phyloP scores from a whole-genome alignment of 805 yeast genomes.

The Barnettozyma populi region DNA sequence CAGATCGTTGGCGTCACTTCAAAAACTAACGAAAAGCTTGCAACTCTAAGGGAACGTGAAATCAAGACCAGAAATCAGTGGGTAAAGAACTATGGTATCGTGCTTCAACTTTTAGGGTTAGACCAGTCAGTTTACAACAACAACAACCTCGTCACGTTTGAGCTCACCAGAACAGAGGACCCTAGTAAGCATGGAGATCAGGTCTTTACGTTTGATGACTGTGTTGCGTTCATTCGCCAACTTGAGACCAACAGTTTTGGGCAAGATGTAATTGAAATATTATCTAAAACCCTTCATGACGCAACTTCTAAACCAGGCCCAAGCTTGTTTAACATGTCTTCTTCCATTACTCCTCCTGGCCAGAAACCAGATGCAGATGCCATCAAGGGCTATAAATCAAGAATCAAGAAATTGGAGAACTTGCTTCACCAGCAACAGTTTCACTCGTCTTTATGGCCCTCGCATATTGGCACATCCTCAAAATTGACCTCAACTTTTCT shows the following conservation, averaged over 20 bases:
- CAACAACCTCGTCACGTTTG: conserved; percentile 16
- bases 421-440: conserved; percentile 70
- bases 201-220: conserved; percentile 22
- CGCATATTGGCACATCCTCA: conserved; percentile 15
- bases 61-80: conserved; percentile 50
- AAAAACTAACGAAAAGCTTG: conserved; percentile 52
- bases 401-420: conserved; percentile 74
- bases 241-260: conserved; percentile 29
- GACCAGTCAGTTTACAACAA: conserved; percentile 20
- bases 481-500: conserved; percentile 5
- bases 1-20: conserved; percentile 22
- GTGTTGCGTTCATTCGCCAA: conserved; percentile 32
- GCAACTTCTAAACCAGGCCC: conserved; percentile 24
- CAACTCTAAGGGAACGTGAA: conserved; percentile 54
- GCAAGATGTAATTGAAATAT: conserved; percentile 28
- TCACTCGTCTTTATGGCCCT: conserved; percentile 42
- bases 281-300: conserved; percentile 35
- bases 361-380: conserved; percentile 27
- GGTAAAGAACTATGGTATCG: conserved; percentile 54
- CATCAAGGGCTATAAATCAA: conserved; percentile 57
- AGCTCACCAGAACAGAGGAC: conserved; percentile 14
- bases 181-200: background rate
- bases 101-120: conserved; percentile 32
- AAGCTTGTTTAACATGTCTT: background rate
- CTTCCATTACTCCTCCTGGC: background rate